A percentile compares a stretch with the other conserved stretches of the same genome.
phyloP scores from a whole-genome alignment of 495 filamentous ascomycete genomes.

The Entonaema liquescens region DNA sequence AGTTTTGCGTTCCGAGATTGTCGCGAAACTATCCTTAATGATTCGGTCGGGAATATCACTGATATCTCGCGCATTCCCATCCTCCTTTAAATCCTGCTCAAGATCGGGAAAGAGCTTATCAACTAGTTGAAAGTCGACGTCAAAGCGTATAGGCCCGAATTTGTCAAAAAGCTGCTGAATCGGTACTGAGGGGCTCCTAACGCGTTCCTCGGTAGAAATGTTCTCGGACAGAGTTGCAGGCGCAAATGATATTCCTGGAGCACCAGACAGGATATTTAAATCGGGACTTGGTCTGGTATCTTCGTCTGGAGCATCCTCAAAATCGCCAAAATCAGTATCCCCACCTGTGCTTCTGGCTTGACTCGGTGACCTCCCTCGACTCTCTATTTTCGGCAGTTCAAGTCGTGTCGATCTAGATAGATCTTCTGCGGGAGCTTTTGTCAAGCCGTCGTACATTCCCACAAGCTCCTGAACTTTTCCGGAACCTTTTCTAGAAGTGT shows the following conservation, averaged over 20 bases:
- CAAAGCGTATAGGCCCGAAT: constrained; percentile 47
- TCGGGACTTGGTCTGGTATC: constrained; percentile 37
- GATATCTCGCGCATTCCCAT: constrained; percentile 3
- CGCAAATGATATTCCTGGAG: constrained; percentile 22
- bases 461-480: constrained; percentile 59
- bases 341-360: constrained; percentile 28
- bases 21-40: constrained; percentile 58
- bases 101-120: constrained; percentile 54
- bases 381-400: constrained; percentile 20
- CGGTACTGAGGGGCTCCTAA: constrained; percentile 3
- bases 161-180: constrained; percentile 39
- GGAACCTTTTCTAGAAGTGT: constrained; percentile 43
- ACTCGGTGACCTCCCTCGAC: constrained; percentile 20
- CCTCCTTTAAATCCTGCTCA: background rate
- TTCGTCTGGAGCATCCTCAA: constrained; percentile 55
- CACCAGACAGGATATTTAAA: constrained; percentile 4
- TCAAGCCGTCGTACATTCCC: constrained; percentile 56
- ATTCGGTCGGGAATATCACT: constrained; percentile 48
- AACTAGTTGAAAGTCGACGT: constrained; percentile 52
- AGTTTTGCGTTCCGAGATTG: constrained; percentile 64
- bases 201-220: background rate
- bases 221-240: constrained; percentile 24
- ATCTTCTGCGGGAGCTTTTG: constrained; percentile 49
- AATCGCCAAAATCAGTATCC: constrained; percentile 61
- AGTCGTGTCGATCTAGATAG: constrained; percentile 26